Conservation (phyloP, 495 filamentous ascomycete genomes). For the Hypoxylon cercidicola region DNA sequence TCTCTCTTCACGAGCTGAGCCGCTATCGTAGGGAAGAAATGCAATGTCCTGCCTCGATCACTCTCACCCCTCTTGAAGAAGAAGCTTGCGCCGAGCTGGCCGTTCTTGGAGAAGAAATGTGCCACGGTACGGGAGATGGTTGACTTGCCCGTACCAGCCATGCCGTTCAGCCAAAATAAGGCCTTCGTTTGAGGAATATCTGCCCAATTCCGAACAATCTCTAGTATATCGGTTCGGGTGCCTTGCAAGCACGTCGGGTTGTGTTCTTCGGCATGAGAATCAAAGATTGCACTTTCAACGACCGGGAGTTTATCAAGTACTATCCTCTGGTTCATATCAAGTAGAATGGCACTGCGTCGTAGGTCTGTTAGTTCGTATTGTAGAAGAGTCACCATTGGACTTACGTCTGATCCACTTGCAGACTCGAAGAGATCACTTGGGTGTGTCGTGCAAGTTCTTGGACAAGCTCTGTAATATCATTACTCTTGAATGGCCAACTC, state of each 20-base stretch:
- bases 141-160: slow-evolving; percentile 32
- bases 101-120: slow-evolving; percentile 15
- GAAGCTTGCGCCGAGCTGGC: slow-evolving; percentile 53
- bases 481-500: slow-evolving; percentile 56
- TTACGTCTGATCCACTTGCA: slow-evolving; percentile 56
- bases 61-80: slow-evolving; percentile 63
- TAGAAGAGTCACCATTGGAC: too few relatives aligned
- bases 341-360: too few relatives aligned
- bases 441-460: slow-evolving; percentile 49
- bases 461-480: slow-evolving; percentile 51
- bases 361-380: too few relatives aligned
- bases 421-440: slow-evolving; percentile 47
- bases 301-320: slow-evolving; percentile 1
- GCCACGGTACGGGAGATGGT: slow-evolving; percentile 57
- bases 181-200: slow-evolving; percentile 17
- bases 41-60: slow-evolving; percentile 52
- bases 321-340: not conserved
- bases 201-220: slow-evolving; percentile 28
- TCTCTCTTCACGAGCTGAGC: slow-evolving; percentile 50
- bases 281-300: slow-evolving; percentile 37
- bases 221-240: slow-evolving; percentile 46
- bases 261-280: slow-evolving; percentile 46
- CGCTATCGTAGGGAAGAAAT: slow-evolving; percentile 59
- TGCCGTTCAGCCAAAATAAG: slow-evolving; percentile 58
- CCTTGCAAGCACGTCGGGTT: slow-evolving; percentile 38